These are phyloP conservation scores for Monilinia polystroma DNA, from an alignment of 2,329 filamentous ascomycete species.

Conservation along the genomic window DNA sequence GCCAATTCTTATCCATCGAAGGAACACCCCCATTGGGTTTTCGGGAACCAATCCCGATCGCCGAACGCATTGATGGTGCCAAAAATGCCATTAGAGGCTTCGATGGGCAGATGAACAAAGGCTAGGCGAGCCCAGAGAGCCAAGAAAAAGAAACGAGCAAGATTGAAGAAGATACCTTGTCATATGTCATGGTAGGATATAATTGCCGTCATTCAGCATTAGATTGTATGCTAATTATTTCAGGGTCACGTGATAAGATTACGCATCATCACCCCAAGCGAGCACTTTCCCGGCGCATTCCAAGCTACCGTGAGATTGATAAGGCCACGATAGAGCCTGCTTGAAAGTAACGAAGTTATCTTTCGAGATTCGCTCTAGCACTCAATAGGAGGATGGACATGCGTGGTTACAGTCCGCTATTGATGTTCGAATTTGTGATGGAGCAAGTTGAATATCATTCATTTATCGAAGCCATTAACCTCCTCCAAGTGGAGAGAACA, in stretches of 20 bases:
- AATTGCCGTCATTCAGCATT: not conserved
- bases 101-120: conserved; percentile 14
- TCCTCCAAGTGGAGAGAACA: conserved; percentile 14
- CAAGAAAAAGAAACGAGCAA: not conserved
- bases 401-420: not conserved
- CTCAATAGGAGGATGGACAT: not conserved
- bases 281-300: not conserved
- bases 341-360: not conserved
- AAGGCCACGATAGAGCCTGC: not conserved
- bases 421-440: not conserved
- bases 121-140: not conserved
- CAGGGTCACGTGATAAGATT: not conserved
- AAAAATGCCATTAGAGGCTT: conserved; percentile 10
- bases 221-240: not conserved
- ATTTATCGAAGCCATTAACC: not conserved
- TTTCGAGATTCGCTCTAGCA: not conserved
- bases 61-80: conserved; percentile 7
- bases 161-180: conserved; percentile 2
- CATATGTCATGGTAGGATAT: not conserved
- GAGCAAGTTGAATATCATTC: not conserved
- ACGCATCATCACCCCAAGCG: not conserved
- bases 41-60: conserved; percentile 8
- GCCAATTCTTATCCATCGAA: not conserved
- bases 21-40: conserved; percentile 8
- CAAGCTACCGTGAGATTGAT: too few relatives aligned